phyloP scores from a whole-genome alignment of 352 stramenopile genomes.

The Phytophthora tubulina region DNA sequence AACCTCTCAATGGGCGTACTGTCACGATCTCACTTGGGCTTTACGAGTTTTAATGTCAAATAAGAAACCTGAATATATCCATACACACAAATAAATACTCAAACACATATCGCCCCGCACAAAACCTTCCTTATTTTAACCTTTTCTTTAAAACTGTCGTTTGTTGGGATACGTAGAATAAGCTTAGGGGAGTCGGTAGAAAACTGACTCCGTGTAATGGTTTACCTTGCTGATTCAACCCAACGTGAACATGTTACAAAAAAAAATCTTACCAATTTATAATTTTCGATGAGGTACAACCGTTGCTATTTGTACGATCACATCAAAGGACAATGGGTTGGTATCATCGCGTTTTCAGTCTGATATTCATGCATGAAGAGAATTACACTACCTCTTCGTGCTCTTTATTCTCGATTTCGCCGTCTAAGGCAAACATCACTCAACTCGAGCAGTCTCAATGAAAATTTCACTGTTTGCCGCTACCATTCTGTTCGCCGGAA shows the following conservation, averaged over 20 bases:
- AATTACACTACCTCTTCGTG: neutral
- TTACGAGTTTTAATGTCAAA: neutral
- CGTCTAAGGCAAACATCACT: neutral
- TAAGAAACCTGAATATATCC: no score
- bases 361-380: neutral
- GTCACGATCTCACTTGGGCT: conserved; percentile 38
- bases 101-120: no score
- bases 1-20: conserved; percentile 38
- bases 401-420: neutral
- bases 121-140: no score
- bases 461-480: conserved; percentile 5
- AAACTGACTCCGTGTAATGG: no score
- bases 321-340: neutral
- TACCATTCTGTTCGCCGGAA: neutral
- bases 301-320: neutral
- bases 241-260: no score
- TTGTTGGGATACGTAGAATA: no score
- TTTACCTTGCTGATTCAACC: no score
- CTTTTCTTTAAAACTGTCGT: no score
- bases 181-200: no score
- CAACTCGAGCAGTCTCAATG: neutral
- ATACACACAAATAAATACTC: neutral
- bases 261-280: no score
- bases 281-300: no score
- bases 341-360: neutral